Evolutionary conservation across 345 rosid genomes (phyloP), one percentile per base, ranked within the genome.

Genomic region (Hibiscus syriacus): DNA sequence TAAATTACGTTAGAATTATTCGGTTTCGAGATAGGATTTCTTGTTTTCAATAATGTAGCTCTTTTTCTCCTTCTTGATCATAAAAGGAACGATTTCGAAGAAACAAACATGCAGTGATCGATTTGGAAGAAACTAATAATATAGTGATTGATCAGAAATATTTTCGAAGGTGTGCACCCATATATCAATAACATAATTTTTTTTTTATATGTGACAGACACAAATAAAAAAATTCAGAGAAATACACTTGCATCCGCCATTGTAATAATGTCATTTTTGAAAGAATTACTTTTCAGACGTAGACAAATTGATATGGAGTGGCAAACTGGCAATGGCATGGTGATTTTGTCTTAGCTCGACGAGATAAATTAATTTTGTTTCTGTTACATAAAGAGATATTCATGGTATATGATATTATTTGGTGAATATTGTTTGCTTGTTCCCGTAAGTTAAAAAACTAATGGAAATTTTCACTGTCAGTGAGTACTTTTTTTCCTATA

Each of bases 401-500:
- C 49, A 22, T 60, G 65, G 27, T 20, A 10, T 34, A 17, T 64
- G 39, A 3, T 22, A 29, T 27, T 66, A 29, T 19, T 66, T 50
- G 45, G 41, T 66, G 30, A 50, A 66, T 16, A 46, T 12, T 49
- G n/a, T 30, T 48, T 17, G n/a, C 6, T n/a, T 50, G 10, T 66
- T 66, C 12, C 41, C 56, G 8, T 29, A 19, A 66, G 59, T 29
- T 46, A n/a, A n/a, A n/a, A 41, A 30, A 5, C 65, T 22, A 1
- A 23, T 3, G 3, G 41, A 4, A 48, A 54, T 9, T 66, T 20
- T 66, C 2, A 23, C 1, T 11, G 14, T 62, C 84, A 7, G 86
- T 86, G 72, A 60, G 85, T n/a, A n/a, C n/a, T 55, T 74, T 70
- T 45, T 71, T 62, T 13, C 60, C 34, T 64, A 55, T 9, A 46